Evolutionary conservation across 352 stramenopile genomes (phyloP).

Genomic region (Pythium dissotocum): DNA sequence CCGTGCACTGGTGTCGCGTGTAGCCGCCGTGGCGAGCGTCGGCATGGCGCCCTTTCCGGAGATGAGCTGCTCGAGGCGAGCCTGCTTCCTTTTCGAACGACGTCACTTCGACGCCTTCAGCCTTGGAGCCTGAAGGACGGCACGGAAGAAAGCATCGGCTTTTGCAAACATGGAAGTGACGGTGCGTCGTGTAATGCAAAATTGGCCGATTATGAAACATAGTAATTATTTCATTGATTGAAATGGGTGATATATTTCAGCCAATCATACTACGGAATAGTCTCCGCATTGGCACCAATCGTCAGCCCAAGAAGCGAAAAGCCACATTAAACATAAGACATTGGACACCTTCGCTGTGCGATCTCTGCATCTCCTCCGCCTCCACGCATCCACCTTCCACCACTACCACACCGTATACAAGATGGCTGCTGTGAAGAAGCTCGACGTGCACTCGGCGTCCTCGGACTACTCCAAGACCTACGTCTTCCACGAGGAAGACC

Average conservation of each 20-base stretch:
- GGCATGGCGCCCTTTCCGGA: conserved; percentile 5
- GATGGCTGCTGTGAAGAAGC: conserved; percentile 59
- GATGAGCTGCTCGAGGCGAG: background rate
- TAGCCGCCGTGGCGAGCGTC: conserved; percentile 19
- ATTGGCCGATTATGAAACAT: background rate
- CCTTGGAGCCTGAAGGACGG: background rate
- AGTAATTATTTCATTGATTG: background rate
- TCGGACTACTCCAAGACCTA: conserved; percentile 87
- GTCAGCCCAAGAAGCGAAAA: conserved; percentile 14
- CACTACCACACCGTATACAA: conserved; percentile 16
- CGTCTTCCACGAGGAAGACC: conserved; percentile 88
- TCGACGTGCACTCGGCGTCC: conserved; percentile 79
- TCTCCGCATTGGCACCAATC: background rate
- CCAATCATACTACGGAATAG: background rate
- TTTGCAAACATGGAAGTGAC: background rate
- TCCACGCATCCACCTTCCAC: background rate
- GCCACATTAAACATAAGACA: conserved; percentile 3
- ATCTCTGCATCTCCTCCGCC: background rate
- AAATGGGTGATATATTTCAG: background rate
- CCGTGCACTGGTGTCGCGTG: background rate
- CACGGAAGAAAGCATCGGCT: conserved; percentile 13
- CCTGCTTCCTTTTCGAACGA: conserved; percentile 3
- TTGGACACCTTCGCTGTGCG: background rate
- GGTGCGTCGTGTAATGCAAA: background rate
- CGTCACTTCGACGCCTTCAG: conserved; percentile 15